A percentile compares a stretch with the other conserved stretches of the same genome.
phyloP scores from a whole-genome alignment of 2,329 filamentous ascomycete species.

The Trichophyton benhamiae region DNA sequence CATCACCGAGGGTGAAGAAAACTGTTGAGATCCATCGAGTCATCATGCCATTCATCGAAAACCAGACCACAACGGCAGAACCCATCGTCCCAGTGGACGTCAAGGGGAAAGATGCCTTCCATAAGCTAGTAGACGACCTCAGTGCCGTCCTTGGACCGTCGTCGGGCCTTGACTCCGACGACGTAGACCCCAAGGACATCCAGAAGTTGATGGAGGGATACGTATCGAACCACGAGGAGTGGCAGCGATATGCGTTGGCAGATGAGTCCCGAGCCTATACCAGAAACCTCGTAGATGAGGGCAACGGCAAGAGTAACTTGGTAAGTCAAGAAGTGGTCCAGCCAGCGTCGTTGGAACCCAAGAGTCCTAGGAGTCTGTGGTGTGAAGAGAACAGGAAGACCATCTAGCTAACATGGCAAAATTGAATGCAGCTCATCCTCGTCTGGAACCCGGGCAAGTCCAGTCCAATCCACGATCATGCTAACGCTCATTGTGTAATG shows the following conservation, averaged over 20 bases:
- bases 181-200: conserved; percentile 63
- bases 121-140: conserved; percentile 59
- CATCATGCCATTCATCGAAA: conserved; percentile 5
- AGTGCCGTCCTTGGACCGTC: conserved; percentile 64
- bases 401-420: neutral
- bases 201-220: conserved; percentile 64
- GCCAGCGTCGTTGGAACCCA: neutral
- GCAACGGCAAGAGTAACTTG: conserved; percentile 69
- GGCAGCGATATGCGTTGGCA: conserved; percentile 62
- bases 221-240: conserved; percentile 54
- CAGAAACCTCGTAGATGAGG: conserved; percentile 77
- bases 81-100: conserved; percentile 8
- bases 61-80: conserved; percentile 8
- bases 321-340: conserved; percentile 35
- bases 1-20: neutral
- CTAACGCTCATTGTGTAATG: conserved; percentile 86
- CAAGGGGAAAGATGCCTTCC: conserved; percentile 38
- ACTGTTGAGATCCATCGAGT: neutral
- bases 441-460: conserved; percentile 79
- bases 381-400: conserved; percentile 9
- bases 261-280: conserved; percentile 64
- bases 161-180: conserved; percentile 68
- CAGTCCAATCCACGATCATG: conserved; percentile 78
- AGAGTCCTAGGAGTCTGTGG: neutral
- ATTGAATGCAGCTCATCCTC: conserved; percentile 54